Evolutionary conservation across 257 asterid genomes (phyloP).

Genomic region (Forsythia suspensa): DNA sequence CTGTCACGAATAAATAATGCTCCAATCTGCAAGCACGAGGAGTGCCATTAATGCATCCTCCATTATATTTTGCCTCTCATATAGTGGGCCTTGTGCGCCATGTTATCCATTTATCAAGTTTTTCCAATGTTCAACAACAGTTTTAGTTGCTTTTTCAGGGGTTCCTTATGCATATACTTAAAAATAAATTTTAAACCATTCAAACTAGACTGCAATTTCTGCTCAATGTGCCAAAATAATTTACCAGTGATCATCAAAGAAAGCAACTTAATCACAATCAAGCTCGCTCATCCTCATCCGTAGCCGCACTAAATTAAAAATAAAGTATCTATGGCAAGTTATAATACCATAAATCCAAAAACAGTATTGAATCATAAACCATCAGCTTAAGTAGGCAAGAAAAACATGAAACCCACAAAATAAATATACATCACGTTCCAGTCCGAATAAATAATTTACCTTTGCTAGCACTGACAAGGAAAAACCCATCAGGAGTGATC

Average conservation of each 20-base stretch:
- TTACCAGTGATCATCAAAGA: not conserved
- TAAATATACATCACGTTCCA: not conserved
- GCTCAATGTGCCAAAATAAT: not conserved
- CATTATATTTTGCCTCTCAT: not conserved
- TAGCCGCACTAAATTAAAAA: not conserved
- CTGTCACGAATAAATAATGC: not conserved
- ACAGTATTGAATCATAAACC: slow-evolving; percentile 1
- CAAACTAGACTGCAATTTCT: not conserved
- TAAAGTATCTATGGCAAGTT: too few species aligned
- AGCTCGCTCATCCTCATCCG: not conserved
- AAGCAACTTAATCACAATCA: not conserved
- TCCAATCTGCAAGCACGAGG: not conserved
- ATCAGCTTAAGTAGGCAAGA: not conserved
- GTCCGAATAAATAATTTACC: slow-evolving; percentile 42
- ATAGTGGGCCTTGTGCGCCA: not conserved
- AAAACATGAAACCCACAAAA: not conserved
- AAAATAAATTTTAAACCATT: not conserved
- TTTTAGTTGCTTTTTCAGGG: not conserved
- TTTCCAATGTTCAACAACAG: not conserved
- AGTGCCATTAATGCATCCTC: not conserved
- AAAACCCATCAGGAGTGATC: slow-evolving; percentile 89
- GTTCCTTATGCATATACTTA: not conserved
- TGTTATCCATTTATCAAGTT: not conserved
- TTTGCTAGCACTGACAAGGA: slow-evolving; percentile 99
- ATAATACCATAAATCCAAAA: not conserved